Conservation (phyloP, 805 yeast genomes). For the Wickerhamiella lipophila region DNA sequence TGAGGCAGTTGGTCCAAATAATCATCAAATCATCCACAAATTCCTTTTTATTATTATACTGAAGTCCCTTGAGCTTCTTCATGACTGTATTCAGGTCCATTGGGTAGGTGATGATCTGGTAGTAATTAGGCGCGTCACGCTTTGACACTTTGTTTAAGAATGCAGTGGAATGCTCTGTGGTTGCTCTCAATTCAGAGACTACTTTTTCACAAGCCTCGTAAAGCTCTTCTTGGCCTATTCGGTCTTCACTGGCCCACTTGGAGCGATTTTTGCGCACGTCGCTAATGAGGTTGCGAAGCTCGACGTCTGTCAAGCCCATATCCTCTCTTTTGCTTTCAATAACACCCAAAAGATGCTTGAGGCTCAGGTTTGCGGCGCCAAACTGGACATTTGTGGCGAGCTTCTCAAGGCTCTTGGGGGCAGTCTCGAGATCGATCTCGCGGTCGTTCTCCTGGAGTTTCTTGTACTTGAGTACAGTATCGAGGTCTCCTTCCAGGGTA, state of each 20-base stretch:
- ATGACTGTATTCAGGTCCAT: slow-evolving; percentile 94
- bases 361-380: slow-evolving; percentile 64
- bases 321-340: slow-evolving; percentile 74
- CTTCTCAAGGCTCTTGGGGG: slow-evolving; percentile 16
- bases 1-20: slow-evolving; percentile 88
- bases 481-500: slow-evolving; percentile 54
- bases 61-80: slow-evolving; percentile 73
- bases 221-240: slow-evolving; percentile 92
- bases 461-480: slow-evolving; percentile 60
- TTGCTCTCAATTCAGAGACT: slow-evolving; percentile 73
- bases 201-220: slow-evolving; percentile 97
- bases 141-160: slow-evolving; percentile 92
- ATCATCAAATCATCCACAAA: slow-evolving; percentile 93
- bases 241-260: slow-evolving; percentile 94
- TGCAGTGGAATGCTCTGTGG: slow-evolving; percentile 93
- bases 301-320: slow-evolving; percentile 60
- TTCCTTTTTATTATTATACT: slow-evolving; percentile 70
- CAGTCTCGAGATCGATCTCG: slow-evolving; percentile 34
- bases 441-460: slow-evolving; percentile 72
- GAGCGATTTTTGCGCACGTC: slow-evolving; percentile 93
- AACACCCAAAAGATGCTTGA: slow-evolving; percentile 65
- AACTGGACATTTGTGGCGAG: slow-evolving; percentile 32
- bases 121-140: slow-evolving; percentile 95
- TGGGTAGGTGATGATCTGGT: slow-evolving; percentile 76
- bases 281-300: slow-evolving; percentile 68